phyloP scores from a whole-genome alignment of 225 moss, liverwort and hornwort genomes.

The Asterella californica region DNA sequence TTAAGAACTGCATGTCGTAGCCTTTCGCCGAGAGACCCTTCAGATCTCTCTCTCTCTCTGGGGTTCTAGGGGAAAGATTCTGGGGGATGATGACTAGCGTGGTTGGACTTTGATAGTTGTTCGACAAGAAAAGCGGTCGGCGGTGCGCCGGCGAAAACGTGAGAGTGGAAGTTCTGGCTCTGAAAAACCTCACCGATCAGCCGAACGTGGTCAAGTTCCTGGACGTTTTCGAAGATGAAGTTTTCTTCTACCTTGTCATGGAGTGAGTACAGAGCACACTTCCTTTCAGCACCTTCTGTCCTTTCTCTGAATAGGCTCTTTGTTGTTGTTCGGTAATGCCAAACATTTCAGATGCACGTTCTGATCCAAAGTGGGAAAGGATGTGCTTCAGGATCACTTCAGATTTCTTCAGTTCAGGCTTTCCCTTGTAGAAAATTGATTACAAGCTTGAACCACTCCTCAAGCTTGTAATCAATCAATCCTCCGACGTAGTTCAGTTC shows the following conservation, averaged over 20 bases:
- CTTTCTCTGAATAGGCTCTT: not conserved
- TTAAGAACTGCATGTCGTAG: too few species aligned
- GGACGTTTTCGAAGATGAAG: conserved; percentile 46
- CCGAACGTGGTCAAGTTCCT: conserved; percentile 50
- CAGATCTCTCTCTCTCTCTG: too few species aligned
- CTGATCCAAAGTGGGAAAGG: too few species aligned
- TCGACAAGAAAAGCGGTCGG: conserved; percentile 40
- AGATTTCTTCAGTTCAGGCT: too few species aligned
- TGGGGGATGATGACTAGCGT: not conserved
- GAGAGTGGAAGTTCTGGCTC: conserved; percentile 44
- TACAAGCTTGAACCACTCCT: not conserved
- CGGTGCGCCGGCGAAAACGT: conserved; percentile 46
- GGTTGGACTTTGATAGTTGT: conserved; percentile 20
- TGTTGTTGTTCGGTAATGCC: not conserved
- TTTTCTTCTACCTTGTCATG: conserved; percentile 54
- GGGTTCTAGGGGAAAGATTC: too few species aligned
- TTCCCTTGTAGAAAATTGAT: too few species aligned
- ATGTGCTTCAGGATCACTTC: too few species aligned
- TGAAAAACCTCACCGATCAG: conserved; percentile 37
- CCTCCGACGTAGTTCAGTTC: not conserved
- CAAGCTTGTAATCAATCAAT: too few species aligned
- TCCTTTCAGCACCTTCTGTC: not conserved
- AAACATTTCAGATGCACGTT: too few species aligned
- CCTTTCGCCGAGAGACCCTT: too few species aligned
- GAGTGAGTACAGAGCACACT: conserved; percentile 36